phyloP scores from a whole-genome alignment of 805 yeast species.

The Citeromyces matritensis region DNA sequence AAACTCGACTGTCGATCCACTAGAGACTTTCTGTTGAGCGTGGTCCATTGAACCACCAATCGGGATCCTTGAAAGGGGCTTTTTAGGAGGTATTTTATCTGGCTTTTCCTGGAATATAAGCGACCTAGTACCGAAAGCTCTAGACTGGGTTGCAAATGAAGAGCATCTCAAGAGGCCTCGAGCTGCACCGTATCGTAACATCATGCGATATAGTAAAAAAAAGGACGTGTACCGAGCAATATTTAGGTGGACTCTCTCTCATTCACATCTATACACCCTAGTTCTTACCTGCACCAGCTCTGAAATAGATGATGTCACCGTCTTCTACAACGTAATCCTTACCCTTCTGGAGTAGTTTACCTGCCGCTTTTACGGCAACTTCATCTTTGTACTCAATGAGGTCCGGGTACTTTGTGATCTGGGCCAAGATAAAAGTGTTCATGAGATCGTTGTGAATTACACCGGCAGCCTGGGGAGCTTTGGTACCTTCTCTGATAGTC shows the following conservation, averaged over 20 bases:
- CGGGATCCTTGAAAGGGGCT: constrained; percentile 72
- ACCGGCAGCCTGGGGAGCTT: constrained; percentile 99
- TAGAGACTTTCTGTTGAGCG: constrained; percentile 11
- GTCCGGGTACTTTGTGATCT: constrained; percentile 56
- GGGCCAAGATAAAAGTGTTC: constrained; percentile 68
- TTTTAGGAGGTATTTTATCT: constrained; percentile 10
- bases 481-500: constrained; percentile 73
- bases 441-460: constrained; percentile 85
- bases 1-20: constrained; percentile 39
- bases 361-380: constrained; percentile 32
- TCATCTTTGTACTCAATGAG: constrained; percentile 37
- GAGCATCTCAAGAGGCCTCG: no score
- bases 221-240: neutral
- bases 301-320: constrained; percentile 68
- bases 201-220: neutral
- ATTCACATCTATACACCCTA: constrained; percentile 3
- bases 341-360: constrained; percentile 53
- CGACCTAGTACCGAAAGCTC: neutral
- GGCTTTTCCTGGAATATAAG: neutral
- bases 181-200: no score
- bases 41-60: constrained; percentile 40
- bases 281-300: constrained; percentile 53
- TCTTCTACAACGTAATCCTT: constrained; percentile 71
- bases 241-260: neutral
- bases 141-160: neutral